Evolutionary conservation across 2,329 filamentous ascomycete species (phyloP).

Genomic region (Emmonsiellopsis sp.): DNA sequence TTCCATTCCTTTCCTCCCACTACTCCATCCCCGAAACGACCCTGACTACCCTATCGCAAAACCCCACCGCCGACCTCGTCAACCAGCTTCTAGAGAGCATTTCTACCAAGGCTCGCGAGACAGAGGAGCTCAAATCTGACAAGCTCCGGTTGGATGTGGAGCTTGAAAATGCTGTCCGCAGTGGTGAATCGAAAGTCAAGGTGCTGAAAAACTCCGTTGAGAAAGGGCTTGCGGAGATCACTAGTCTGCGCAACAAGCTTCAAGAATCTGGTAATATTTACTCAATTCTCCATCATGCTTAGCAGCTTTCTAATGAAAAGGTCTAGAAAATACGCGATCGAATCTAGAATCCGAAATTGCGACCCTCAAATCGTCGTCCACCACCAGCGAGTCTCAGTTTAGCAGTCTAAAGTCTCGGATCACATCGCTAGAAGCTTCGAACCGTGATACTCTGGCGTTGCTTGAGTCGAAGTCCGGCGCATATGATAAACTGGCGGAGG

Average conservation of each 20-base stretch:
- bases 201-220: constrained; percentile 72
- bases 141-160: constrained; percentile 88
- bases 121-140: constrained; percentile 71
- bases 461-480: constrained; percentile 83
- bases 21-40: constrained; percentile 49
- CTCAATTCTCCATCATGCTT: background rate
- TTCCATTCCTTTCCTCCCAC: constrained; percentile 50
- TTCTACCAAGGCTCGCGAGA: constrained; percentile 68
- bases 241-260: constrained; percentile 70
- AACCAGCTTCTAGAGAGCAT: constrained; percentile 64
- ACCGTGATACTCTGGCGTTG: constrained; percentile 78
- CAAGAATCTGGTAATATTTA: constrained; percentile 61
- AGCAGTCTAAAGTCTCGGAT: constrained; percentile 74
- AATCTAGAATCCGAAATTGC: constrained; percentile 74
- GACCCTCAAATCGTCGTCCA: constrained; percentile 62
- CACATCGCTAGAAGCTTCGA: constrained; percentile 77
- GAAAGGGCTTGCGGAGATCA: constrained; percentile 73
- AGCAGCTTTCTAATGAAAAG: constrained; percentile 13
- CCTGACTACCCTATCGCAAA: constrained; percentile 45
- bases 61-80: constrained; percentile 67
- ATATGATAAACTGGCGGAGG: constrained; percentile 75
- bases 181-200: constrained; percentile 71
- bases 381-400: constrained; percentile 56
- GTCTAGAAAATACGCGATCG: constrained; percentile 63
- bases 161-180: constrained; percentile 79